These are phyloP conservation scores for Chlamydomonas reinhardtii DNA, from an alignment of 163 green algal species.

Conservation along the genomic window DNA sequence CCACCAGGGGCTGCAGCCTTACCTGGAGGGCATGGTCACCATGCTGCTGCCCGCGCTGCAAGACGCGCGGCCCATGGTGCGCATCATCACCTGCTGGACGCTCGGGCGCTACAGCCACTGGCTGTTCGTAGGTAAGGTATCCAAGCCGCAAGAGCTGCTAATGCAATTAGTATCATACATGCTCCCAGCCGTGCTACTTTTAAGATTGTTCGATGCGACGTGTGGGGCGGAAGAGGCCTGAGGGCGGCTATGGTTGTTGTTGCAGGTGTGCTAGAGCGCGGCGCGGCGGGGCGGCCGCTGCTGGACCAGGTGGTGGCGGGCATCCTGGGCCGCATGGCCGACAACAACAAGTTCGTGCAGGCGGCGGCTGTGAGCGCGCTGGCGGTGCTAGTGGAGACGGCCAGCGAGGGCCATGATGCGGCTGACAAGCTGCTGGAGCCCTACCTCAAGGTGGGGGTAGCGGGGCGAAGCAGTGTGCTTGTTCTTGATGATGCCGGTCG, in stretches of 20 bases:
- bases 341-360: slow-evolving; percentile 94
- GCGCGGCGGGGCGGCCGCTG: slow-evolving; percentile 29
- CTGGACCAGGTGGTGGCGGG: slow-evolving; percentile 75
- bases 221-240: background rate
- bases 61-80: slow-evolving; percentile 73
- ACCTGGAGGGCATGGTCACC: slow-evolving; percentile 78
- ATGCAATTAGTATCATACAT: too few species aligned
- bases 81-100: slow-evolving; percentile 94
- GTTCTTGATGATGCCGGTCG: too few species aligned
- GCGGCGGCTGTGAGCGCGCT: slow-evolving; percentile 89
- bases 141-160: too few species aligned
- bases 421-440: slow-evolving; percentile 58
- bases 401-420: slow-evolving; percentile 46
- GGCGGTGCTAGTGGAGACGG: slow-evolving; percentile 81
- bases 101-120: slow-evolving; percentile 85
- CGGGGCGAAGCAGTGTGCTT: too few species aligned
- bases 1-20: slow-evolving; percentile 82
- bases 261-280: slow-evolving; percentile 27
- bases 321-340: slow-evolving; percentile 76
- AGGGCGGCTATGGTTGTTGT: background rate
- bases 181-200: too few species aligned
- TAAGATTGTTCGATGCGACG: too few species aligned
- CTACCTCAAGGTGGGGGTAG: slow-evolving; percentile 60
- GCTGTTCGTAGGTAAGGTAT: slow-evolving; percentile 60
- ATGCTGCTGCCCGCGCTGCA: slow-evolving; percentile 61